phyloP scores from a whole-genome alignment of 2,329 filamentous ascomycete genomes.

The Nothophoma quercina region DNA sequence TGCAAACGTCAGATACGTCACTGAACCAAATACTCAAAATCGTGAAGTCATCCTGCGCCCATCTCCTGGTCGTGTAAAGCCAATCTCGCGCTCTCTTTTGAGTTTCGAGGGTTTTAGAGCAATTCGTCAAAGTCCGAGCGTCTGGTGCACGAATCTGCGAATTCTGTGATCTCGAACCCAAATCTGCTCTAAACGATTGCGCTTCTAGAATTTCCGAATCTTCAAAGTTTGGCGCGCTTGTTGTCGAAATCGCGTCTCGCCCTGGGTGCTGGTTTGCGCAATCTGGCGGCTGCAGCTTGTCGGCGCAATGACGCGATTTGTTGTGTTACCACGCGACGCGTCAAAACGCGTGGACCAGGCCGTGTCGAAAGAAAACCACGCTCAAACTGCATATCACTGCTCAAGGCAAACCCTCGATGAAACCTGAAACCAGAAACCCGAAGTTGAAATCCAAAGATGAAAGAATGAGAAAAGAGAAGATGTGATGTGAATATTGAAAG shows the following conservation, averaged over 20 bases:
- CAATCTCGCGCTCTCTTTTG: no score
- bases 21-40: neutral
- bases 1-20: neutral
- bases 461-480: neutral
- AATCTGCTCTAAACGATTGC: no score
- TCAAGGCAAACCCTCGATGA: neutral
- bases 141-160: neutral
- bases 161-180: neutral
- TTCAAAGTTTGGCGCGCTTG: neutral
- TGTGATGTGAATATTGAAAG: slow-evolving; percentile 46
- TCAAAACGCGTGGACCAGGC: neutral
- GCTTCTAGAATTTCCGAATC: no score
- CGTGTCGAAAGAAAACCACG: neutral
- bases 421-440: neutral
- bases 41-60: neutral
- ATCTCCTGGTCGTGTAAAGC: neutral
- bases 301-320: neutral
- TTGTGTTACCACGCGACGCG: neutral
- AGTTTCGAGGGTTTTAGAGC: no score
- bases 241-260: neutral
- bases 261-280: neutral
- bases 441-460: neutral
- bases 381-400: neutral
- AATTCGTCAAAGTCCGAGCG: no score
- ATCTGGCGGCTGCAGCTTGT: neutral